These are phyloP conservation scores for Mimosa pudica DNA, from an alignment of 306 rosid species.

Conservation along the genomic window DNA sequence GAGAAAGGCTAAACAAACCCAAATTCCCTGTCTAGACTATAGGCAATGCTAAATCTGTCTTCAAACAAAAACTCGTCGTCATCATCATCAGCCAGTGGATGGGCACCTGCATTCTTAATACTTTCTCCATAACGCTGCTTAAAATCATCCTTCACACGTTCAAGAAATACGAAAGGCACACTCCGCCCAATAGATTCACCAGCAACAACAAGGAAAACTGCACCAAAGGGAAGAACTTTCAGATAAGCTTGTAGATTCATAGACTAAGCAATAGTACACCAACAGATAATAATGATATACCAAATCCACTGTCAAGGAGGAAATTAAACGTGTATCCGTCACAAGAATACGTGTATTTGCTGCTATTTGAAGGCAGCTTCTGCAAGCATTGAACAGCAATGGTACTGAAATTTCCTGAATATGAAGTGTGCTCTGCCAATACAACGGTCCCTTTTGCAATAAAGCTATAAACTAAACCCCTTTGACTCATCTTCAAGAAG, in stretches of 20 bases:
- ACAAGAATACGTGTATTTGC: slow-evolving; percentile 92
- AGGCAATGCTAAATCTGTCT: slow-evolving; percentile 90
- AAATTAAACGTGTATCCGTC: slow-evolving; percentile 94
- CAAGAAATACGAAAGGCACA: slow-evolving; percentile 90
- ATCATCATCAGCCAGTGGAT: slow-evolving; percentile 73
- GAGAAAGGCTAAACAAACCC: slow-evolving; percentile 60
- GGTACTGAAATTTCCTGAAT: slow-evolving; percentile 92
- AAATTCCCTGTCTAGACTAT: slow-evolving; percentile 93
- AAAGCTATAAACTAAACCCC: slow-evolving; percentile 92
- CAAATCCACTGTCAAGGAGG: slow-evolving; percentile 82
- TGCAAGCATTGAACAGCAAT: slow-evolving; percentile 97
- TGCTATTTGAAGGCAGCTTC: slow-evolving; percentile 84
- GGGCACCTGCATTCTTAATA: slow-evolving; percentile 54
- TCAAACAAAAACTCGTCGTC: slow-evolving; percentile 79
- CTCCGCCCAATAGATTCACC: slow-evolving; percentile 88
- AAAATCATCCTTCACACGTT: slow-evolving; percentile 90
- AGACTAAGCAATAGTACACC: slow-evolving; percentile 10
- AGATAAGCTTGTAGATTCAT: background rate
- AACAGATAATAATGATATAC: slow-evolving; percentile 45
- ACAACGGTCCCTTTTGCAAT: slow-evolving; percentile 92
- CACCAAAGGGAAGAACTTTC: slow-evolving; percentile 28
- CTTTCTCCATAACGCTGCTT: slow-evolving; percentile 73
- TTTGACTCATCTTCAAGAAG: slow-evolving; percentile 75
- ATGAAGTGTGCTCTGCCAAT: slow-evolving; percentile 91
- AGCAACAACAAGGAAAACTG: slow-evolving; percentile 96